These are phyloP conservation scores for Xylaria palmicola DNA, from an alignment of 495 filamentous ascomycete genomes.

Conservation along the genomic window DNA sequence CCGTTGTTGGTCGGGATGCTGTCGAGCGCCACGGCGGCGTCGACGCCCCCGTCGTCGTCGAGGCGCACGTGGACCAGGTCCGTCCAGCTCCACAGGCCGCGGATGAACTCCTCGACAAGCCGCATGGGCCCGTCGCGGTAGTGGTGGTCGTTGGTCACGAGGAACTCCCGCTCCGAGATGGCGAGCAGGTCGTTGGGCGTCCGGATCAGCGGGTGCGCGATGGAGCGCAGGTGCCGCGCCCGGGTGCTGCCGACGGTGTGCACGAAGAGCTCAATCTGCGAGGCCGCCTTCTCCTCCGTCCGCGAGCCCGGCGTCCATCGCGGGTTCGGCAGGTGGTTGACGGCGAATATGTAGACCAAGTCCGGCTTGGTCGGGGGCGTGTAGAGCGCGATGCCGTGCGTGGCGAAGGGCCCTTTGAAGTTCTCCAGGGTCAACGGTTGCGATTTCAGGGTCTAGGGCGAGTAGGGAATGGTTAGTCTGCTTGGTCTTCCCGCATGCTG, in stretches of 20 bases:
- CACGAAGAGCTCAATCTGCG: conserved; percentile 60
- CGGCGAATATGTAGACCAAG: conserved; percentile 59
- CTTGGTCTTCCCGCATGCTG: background rate
- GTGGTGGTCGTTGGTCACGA: conserved; percentile 62
- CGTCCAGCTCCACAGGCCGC: conserved; percentile 33
- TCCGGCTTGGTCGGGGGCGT: conserved; percentile 39
- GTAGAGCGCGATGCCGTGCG: conserved; percentile 62
- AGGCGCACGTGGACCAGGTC: conserved; percentile 30
- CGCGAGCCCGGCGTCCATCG: conserved; percentile 26
- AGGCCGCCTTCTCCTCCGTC: conserved; percentile 38
- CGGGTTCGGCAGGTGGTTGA: conserved; percentile 58
- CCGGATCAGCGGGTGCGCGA: conserved; percentile 47
- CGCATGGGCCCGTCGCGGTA: conserved; percentile 50
- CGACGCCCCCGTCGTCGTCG: conserved; percentile 30
- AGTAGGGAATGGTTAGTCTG: background rate
- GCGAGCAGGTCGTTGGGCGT: conserved; percentile 63
- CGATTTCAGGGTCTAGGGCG: conserved; percentile 51
- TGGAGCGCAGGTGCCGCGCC: conserved; percentile 41
- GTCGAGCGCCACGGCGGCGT: conserved; percentile 43
- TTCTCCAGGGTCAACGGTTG: conserved; percentile 47
- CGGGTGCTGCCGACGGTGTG: conserved; percentile 41
- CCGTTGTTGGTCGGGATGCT: conserved; percentile 57
- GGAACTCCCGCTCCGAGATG: conserved; percentile 47
- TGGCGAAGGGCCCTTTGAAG: conserved; percentile 55
- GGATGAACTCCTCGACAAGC: conserved; percentile 39